Conservation (phyloP, 2,329 filamentous ascomycete species). For the Penicillium digitatum region DNA sequence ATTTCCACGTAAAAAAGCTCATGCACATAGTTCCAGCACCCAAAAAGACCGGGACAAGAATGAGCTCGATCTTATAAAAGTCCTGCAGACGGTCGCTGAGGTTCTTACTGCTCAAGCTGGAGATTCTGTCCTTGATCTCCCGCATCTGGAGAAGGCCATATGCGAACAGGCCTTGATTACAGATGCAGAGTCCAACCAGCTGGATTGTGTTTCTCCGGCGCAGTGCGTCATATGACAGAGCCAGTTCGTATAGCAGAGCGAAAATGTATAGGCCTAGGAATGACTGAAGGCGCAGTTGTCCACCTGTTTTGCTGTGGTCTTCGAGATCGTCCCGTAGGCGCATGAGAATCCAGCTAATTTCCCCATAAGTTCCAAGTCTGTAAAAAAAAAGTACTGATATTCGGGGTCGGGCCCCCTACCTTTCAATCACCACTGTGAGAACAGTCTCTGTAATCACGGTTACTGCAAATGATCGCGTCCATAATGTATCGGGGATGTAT, state of each 20-base stretch:
- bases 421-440: slow-evolving; percentile 20
- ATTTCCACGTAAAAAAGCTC: slow-evolving; percentile 18
- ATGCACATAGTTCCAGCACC: slow-evolving; percentile 12
- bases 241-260: slow-evolving; percentile 19
- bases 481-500: slow-evolving; percentile 19
- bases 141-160: slow-evolving; percentile 17
- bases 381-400: neutral
- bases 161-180: slow-evolving; percentile 18
- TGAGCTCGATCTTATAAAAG: slow-evolving; percentile 11
- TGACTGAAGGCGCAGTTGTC: slow-evolving; percentile 16
- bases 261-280: slow-evolving; percentile 22
- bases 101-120: neutral
- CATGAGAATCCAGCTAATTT: slow-evolving; percentile 17
- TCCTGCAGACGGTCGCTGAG: slow-evolving; percentile 5
- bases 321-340: slow-evolving; percentile 16
- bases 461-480: slow-evolving; percentile 16
- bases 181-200: slow-evolving; percentile 17
- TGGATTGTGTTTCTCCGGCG: slow-evolving; percentile 22
- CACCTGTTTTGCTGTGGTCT: slow-evolving; percentile 1
- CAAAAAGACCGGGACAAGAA: slow-evolving; percentile 18
- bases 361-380: neutral
- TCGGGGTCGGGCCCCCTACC: slow-evolving; percentile 6
- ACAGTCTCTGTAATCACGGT: slow-evolving; percentile 17
- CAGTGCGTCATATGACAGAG: slow-evolving; percentile 20
- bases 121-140: slow-evolving; percentile 15